These are phyloP conservation scores for Lepiota subincarnata DNA, from an alignment of 768 basidiomycete species.

Conservation along the genomic window DNA sequence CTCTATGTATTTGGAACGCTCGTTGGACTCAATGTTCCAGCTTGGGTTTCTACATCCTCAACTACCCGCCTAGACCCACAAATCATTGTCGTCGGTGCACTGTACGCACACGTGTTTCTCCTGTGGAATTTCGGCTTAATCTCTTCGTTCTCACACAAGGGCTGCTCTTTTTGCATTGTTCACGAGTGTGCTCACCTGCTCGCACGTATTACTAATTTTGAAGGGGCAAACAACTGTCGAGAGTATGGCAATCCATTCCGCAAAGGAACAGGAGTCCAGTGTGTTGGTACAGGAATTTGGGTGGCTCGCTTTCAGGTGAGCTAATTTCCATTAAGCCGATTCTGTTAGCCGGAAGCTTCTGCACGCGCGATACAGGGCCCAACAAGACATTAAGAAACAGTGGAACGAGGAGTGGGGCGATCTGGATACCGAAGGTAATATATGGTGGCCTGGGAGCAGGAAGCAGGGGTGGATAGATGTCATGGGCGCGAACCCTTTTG, in stretches of 20 bases:
- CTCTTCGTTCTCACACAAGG: slow-evolving; percentile 31
- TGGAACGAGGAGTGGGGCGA: slow-evolving; percentile 86
- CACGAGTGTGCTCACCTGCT: slow-evolving; percentile 47
- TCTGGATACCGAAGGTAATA: slow-evolving; percentile 68
- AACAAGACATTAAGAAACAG: slow-evolving; percentile 34
- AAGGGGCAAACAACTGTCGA: slow-evolving; percentile 79
- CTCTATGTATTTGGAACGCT: slow-evolving; percentile 62
- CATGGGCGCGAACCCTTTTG: slow-evolving; percentile 66
- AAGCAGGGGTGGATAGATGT: slow-evolving; percentile 70
- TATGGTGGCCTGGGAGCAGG: slow-evolving; percentile 78
- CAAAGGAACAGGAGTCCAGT: slow-evolving; percentile 61
- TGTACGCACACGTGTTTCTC: slow-evolving; percentile 45
- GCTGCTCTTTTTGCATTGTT: slow-evolving; percentile 72
- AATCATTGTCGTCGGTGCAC: slow-evolving; percentile 63
- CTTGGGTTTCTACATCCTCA: neutral
- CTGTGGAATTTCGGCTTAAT: no score
- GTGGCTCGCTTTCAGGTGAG: slow-evolving; percentile 55
- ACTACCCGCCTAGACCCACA: slow-evolving; percentile 52
- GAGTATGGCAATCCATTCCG: slow-evolving; percentile 50
- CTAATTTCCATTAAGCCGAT: neutral
- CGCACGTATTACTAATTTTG: slow-evolving; percentile 60
- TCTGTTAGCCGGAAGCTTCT: neutral
- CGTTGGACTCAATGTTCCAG: slow-evolving; percentile 20
- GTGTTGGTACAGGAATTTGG: slow-evolving; percentile 47
- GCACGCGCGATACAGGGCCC: slow-evolving; percentile 37